Evolutionary conservation across 1,284 basidiomycete species (phyloP).

Genomic region (Pyrrhoderma lamaoense): DNA sequence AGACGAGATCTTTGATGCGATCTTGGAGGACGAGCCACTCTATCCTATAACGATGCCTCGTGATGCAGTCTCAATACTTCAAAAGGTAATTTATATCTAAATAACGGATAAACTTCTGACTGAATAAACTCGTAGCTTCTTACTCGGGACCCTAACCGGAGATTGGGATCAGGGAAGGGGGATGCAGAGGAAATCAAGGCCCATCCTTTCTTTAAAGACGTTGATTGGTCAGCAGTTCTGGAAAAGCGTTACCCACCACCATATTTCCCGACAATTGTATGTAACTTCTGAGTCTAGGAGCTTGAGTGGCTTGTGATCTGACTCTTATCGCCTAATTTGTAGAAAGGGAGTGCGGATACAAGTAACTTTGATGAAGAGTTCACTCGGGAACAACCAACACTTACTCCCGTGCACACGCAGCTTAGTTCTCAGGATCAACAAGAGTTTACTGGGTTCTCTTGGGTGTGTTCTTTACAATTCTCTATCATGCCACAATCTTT

Average conservation of each 20-base stretch:
- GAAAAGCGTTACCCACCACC: conserved; percentile 96
- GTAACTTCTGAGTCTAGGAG: conserved; percentile 26
- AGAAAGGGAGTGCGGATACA: conserved; percentile 76
- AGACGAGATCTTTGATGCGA: conserved; percentile 99
- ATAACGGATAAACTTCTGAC: conserved; percentile 18
- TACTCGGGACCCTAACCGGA: conserved; percentile 86
- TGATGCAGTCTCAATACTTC: conserved; percentile 92
- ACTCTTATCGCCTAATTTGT: conserved; percentile 19
- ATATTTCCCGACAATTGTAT: conserved; percentile 93
- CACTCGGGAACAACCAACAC: conserved; percentile 91
- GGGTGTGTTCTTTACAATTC: conserved; percentile 41
- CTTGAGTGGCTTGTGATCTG: conserved; percentile 12
- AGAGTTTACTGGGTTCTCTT: conserved; percentile 95
- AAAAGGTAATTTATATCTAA: conserved; percentile 76
- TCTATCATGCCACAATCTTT: neutral
- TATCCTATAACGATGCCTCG: conserved; percentile 99
- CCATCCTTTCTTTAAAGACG: conserved; percentile 98
- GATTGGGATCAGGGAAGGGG: conserved; percentile 88
- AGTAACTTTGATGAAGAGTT: conserved; percentile 97
- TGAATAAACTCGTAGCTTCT: conserved; percentile 54
- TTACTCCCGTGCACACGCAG: conserved; percentile 96
- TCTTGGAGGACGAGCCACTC: conserved; percentile 95
- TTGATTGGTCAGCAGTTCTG: conserved; percentile 93
- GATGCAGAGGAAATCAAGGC: conserved; percentile 98
- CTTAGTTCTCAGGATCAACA: conserved; percentile 89